These are phyloP conservation scores for Fraxinus cuspidata DNA, from an alignment of 257 asterid species.

Conservation along the genomic window DNA sequence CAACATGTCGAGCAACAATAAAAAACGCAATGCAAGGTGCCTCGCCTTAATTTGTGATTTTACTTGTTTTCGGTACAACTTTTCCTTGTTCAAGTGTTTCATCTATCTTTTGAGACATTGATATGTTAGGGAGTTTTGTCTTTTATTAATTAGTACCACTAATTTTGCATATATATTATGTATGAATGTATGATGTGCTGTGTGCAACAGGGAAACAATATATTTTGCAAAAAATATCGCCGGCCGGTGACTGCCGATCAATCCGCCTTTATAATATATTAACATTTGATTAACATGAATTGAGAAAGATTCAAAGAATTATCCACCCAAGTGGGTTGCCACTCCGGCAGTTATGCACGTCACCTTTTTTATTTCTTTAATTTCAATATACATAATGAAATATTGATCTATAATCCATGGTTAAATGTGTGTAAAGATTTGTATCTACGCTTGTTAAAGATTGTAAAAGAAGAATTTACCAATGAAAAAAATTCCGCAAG, in stretches of 20 bases:
- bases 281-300: neutral
- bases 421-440: too few species aligned
- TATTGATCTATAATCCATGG: neutral
- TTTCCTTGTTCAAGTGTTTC: neutral
- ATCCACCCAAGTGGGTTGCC: neutral
- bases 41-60: constrained; percentile 6
- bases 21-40: constrained; percentile 34
- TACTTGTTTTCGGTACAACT: constrained; percentile 18
- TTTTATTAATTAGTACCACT: neutral
- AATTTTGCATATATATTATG: neutral
- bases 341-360: neutral
- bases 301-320: neutral
- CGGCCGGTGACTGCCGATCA: neutral
- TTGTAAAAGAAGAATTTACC: too few species aligned
- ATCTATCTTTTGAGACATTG: neutral
- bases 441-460: too few species aligned
- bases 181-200: too few species aligned
- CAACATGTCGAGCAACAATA: constrained; percentile 77
- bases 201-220: neutral
- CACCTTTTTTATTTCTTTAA: neutral
- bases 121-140: neutral
- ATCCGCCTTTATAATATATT: neutral
- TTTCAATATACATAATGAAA: neutral
- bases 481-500: too few species aligned
- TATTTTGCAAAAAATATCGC: too few species aligned